Percentiles rank a stretch among this genome's conserved stretches.
phyloP scores from a whole-genome alignment of 2,329 filamentous ascomycete species.

The Neospermospora avenae region DNA sequence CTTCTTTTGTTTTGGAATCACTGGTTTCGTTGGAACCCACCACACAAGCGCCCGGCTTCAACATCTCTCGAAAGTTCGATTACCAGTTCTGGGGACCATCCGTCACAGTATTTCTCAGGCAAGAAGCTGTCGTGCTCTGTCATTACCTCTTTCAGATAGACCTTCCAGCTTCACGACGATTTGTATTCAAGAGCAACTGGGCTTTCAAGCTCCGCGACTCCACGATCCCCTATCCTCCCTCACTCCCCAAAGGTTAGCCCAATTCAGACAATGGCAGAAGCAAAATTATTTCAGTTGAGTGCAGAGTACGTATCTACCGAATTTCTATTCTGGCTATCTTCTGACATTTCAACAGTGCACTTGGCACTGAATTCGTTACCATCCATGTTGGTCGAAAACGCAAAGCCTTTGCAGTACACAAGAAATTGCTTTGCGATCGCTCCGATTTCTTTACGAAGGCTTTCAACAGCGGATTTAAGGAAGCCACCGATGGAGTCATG shows the following conservation, averaged over 20 bases:
- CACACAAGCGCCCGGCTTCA: no score
- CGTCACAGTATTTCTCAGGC: no score
- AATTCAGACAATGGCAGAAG: background rate
- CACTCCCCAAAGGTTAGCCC: background rate
- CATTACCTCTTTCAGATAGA: no score
- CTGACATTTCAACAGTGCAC: background rate
- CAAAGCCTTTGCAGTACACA: conserved; percentile 25
- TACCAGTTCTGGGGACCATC: no score
- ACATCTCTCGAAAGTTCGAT: no score
- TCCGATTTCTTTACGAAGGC: conserved; percentile 7
- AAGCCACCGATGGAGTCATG: conserved; percentile 6
- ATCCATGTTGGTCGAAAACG: conserved; percentile 23
- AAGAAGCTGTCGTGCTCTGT: no score
- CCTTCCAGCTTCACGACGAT: background rate
- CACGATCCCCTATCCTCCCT: no score
- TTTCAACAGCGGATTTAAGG: conserved; percentile 13
- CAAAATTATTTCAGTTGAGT: background rate
- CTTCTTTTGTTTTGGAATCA: no score
- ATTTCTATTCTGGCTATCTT: background rate
- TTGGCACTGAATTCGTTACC: conserved; percentile 19
- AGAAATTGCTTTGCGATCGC: conserved; percentile 19
- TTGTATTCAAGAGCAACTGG: background rate
- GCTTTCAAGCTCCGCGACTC: no score
- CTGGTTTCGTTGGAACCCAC: no score
- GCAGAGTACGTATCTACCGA: background rate